These are phyloP conservation scores for Monosporascus sp. DNA, from an alignment of 2,329 filamentous ascomycete genomes.

Conservation along the genomic window DNA sequence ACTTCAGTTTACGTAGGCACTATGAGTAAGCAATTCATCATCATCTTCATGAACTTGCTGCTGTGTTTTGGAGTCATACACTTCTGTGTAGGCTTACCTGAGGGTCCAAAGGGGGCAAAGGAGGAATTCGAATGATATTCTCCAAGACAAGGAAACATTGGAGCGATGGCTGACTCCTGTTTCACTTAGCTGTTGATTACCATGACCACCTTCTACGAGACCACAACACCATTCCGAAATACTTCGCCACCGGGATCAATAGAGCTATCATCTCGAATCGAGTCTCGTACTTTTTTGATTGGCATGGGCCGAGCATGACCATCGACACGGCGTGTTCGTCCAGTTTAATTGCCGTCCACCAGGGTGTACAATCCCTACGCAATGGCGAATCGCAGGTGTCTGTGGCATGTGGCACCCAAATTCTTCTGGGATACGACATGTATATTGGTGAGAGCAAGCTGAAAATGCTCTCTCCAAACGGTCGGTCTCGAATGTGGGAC, in stretches of 20 bases:
- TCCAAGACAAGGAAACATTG: too few species aligned
- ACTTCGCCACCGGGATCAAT: background rate
- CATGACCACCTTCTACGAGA: background rate
- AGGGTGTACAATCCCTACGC: conserved; percentile 1
- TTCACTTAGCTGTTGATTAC: conserved; percentile 3
- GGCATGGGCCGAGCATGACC: conserved; percentile 5
- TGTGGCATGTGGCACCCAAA: background rate
- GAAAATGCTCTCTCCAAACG: conserved; percentile 13
- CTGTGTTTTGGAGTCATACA: too few species aligned
- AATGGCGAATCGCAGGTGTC: background rate
- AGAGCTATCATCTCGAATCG: conserved; percentile 1
- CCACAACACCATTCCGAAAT: background rate
- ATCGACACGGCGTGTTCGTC: conserved; percentile 11
- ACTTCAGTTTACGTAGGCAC: conserved; percentile 1
- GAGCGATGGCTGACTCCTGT: too few species aligned
- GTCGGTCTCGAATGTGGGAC: conserved; percentile 14
- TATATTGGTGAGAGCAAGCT: conserved; percentile 1
- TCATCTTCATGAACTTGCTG: too few species aligned
- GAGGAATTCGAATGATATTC: too few species aligned
- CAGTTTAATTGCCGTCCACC: conserved; percentile 6
- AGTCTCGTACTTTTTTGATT: conserved; percentile 7
- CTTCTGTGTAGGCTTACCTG: too few species aligned
- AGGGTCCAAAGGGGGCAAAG: too few species aligned
- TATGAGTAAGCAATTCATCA: too few species aligned
- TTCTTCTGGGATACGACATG: background rate